Evolutionary conservation across 148 eudicot species (phyloP), one percentile per base, ranked within the genome.

Genomic region (Cornus kousa): DNA sequence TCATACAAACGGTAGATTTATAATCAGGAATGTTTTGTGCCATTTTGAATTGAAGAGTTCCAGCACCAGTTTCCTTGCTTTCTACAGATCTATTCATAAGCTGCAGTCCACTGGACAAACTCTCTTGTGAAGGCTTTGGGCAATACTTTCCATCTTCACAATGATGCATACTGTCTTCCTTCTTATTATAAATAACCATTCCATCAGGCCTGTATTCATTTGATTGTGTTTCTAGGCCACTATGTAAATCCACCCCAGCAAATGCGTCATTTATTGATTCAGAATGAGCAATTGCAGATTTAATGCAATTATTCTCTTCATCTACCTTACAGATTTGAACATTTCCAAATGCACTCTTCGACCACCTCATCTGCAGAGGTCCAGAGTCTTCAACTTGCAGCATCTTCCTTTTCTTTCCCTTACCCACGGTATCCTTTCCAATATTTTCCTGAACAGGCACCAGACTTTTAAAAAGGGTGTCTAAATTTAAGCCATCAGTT

Each of bases 111-210:
- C 59, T 13, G 19, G 59, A 53, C 17, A 53, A 53, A 53, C 59
- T 53, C 59, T 4, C 59, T 53, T 53, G 59, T 2, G 17, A 11
- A 14, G 59, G 59, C 17, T 7, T 53, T 11, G 59, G 2, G 23
- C 5, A 62, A n/a, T 3, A 20, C 66, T n/a, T 17, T 65, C 55
- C 48, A 75, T 65, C 32, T 77, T 77, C 79, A 33, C 32, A 53
- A 13, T 22, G 73, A 80, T 77, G 57, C 72, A 19, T 28, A 53
- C 67, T 74, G 40, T 53, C 37, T 66, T 67, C 43, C 48, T 35
- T 67, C 62, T 74, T 74, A 23, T 33, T 67, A 33, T 74, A 68
- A 68, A 53, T 60, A 70, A 75, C 65, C 65, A 57, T 39, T 75
- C 64, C 35, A 31, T 70, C 33, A 2, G 23, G 13, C 74, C 22